Evolutionary conservation across 78 protist species (phyloP).

Genomic region (Guillardia theta): DNA sequence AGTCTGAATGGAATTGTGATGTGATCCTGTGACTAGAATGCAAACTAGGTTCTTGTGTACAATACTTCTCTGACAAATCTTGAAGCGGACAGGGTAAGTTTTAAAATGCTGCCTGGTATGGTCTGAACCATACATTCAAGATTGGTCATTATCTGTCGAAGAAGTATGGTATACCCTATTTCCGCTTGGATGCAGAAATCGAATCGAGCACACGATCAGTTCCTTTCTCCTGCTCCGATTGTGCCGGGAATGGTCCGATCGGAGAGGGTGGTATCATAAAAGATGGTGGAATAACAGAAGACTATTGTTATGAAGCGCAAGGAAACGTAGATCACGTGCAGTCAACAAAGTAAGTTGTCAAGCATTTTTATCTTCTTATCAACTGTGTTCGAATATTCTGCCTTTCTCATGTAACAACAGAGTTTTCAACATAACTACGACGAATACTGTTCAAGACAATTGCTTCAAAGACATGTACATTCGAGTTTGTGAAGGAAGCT

Average conservation of each 20-base stretch:
- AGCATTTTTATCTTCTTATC: too few relatives aligned
- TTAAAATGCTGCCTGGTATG: too few relatives aligned
- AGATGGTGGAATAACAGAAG: neutral
- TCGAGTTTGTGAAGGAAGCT: too few relatives aligned
- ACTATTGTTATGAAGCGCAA: neutral
- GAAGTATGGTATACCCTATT: neutral
- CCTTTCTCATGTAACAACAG: neutral
- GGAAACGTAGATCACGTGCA: neutral
- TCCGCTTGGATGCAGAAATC: neutral
- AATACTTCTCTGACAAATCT: neutral
- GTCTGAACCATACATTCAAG: too few relatives aligned
- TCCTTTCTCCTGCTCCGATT: neutral
- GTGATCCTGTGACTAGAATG: neutral
- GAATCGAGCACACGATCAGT: neutral
- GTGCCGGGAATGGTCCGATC: neutral
- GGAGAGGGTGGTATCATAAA: neutral
- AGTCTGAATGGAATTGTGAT: neutral
- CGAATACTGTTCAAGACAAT: neutral
- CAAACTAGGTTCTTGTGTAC: neutral
- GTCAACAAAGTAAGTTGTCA: too few relatives aligned
- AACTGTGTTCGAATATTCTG: too few relatives aligned
- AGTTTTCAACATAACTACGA: neutral
- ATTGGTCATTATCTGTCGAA: neutral
- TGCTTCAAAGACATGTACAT: too few relatives aligned
- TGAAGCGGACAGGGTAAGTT: neutral